A percentile compares a stretch with the other conserved stretches of the same genome.
Evolutionary conservation across 2,329 filamentous ascomycete species (phyloP).

Genomic region (Fusarium sp.): DNA sequence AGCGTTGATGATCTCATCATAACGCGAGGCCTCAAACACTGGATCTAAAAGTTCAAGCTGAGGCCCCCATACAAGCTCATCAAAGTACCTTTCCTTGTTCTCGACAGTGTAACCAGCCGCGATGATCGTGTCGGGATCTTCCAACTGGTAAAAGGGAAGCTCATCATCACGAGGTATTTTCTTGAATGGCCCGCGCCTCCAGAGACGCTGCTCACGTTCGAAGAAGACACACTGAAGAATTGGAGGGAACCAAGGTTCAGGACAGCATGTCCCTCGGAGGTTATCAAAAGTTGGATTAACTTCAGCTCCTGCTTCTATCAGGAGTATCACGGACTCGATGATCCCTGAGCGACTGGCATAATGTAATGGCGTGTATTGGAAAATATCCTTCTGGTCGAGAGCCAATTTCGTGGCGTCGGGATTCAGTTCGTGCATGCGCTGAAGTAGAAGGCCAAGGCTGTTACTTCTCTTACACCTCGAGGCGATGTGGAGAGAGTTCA

Average conservation of each 20-base stretch:
- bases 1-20: constrained; percentile 24
- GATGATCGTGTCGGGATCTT: background rate
- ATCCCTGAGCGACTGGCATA: constrained; percentile 31
- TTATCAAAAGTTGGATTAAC: background rate
- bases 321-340: constrained; percentile 22
- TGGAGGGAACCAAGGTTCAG: constrained; percentile 34
- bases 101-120: constrained; percentile 12
- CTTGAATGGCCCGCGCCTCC: background rate
- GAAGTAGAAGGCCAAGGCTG: constrained; percentile 20
- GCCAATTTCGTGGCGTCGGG: background rate
- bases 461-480: constrained; percentile 30
- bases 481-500: constrained; percentile 36
- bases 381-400: constrained; percentile 23
- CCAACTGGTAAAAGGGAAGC: background rate
- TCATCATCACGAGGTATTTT: background rate
- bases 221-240: constrained; percentile 35
- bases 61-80: background rate
- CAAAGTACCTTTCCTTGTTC: background rate
- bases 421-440: constrained; percentile 15
- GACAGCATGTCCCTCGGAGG: background rate
- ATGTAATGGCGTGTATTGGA: constrained; percentile 32
- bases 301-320: constrained; percentile 33
- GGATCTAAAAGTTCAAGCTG: background rate
- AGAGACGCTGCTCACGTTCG: constrained; percentile 22
- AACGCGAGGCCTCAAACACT: constrained; percentile 3